Conservation (phyloP, 1,284 basidiomycete species). For the Athelia sp. region DNA sequence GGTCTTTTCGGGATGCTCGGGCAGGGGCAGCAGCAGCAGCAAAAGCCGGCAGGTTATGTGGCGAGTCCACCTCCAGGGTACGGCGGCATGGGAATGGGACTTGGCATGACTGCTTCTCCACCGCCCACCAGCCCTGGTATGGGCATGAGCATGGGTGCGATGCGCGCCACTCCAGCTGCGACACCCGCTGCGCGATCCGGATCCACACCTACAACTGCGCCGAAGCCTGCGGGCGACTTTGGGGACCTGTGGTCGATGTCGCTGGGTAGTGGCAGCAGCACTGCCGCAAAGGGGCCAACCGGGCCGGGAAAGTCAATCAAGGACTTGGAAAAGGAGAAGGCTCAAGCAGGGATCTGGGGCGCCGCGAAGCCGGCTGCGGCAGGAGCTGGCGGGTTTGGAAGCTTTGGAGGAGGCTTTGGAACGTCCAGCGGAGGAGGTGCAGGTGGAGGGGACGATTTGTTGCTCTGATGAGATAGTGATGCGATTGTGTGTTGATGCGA, state of each 20-base stretch:
- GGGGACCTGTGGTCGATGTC: slow-evolving; percentile 92
- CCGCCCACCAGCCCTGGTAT: slow-evolving; percentile 1
- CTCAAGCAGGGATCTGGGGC: slow-evolving; percentile 74
- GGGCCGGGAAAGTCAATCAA: slow-evolving; percentile 70
- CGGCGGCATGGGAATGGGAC: no score
- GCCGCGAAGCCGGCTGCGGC: slow-evolving; percentile 5
- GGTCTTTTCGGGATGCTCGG: slow-evolving; percentile 11
- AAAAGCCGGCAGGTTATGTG: slow-evolving; percentile 11
- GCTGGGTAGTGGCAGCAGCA: slow-evolving; percentile 43
- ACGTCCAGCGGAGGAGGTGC: not conserved
- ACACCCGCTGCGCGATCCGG: slow-evolving; percentile 6
- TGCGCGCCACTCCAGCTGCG: not conserved
- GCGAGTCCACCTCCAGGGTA: slow-evolving; percentile 2
- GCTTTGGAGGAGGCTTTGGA: not conserved
- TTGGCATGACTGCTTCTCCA: not conserved
- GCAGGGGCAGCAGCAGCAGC: slow-evolving; percentile 9
- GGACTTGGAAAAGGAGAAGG: slow-evolving; percentile 84
- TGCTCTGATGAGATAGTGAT: not conserved
- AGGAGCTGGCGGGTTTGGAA: not conserved
- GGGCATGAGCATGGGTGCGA: not conserved
- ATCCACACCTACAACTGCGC: slow-evolving; percentile 7
- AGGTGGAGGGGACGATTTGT: not conserved
- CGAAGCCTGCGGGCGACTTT: slow-evolving; percentile 49
- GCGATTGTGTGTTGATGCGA: no score
- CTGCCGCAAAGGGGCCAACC: slow-evolving; percentile 17